phyloP scores from a whole-genome alignment of 2,329 filamentous ascomycete species.

The Arthrobotrys iridis region DNA sequence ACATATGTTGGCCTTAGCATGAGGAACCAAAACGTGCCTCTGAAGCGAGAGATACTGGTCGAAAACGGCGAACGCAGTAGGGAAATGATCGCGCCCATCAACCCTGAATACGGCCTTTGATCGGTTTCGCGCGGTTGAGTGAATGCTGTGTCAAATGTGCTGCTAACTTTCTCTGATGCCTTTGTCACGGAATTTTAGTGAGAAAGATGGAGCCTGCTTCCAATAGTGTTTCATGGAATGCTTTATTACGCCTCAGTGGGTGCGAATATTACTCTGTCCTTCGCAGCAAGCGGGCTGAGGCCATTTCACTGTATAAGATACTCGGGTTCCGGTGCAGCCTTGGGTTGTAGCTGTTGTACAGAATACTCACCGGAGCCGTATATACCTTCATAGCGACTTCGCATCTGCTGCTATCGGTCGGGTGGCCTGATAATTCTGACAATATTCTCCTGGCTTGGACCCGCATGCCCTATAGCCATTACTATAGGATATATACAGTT shows the following conservation, averaged over 20 bases:
- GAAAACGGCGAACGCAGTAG: constrained; percentile 19
- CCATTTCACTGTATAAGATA: constrained; percentile 2
- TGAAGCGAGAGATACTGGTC: constrained; percentile 34
- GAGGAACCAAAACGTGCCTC: constrained; percentile 12
- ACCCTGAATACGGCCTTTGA: constrained; percentile 11
- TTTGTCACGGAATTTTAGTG: neutral
- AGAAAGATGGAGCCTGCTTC: constrained; percentile 6
- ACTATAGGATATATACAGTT: neutral
- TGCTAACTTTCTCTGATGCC: neutral
- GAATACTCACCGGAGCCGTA: too few relatives aligned
- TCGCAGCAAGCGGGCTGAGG: too few relatives aligned
- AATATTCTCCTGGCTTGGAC: constrained; percentile 23
- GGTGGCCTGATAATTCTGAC: constrained; percentile 32
- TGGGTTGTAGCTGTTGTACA: neutral
- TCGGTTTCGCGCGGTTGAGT: constrained; percentile 18
- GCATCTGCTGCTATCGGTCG: neutral
- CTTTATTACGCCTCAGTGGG: neutral
- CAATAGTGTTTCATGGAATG: constrained; percentile 11
- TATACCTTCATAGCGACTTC: neutral
- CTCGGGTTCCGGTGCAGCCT: neutral
- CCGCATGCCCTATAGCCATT: constrained; percentile 4
- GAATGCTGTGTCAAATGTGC: neutral
- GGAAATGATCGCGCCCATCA: constrained; percentile 51
- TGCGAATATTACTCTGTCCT: neutral
- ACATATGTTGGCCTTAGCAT: neutral